Conservation (phyloP, 1,284 basidiomycete genomes). For the Rhodotorula sp. region DNA sequence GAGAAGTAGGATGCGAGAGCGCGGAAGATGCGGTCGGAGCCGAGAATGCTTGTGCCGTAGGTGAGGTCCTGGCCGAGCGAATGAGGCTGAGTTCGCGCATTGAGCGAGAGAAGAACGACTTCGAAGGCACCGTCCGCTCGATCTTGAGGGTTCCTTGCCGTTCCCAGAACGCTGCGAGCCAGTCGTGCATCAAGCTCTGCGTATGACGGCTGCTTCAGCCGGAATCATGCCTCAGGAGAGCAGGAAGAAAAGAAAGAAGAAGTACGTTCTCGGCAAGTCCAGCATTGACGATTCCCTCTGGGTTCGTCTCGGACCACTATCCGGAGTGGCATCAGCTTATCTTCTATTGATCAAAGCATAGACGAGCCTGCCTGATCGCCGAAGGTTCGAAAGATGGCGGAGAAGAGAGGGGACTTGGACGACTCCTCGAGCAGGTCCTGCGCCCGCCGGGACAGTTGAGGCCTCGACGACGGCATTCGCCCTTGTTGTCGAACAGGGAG, state of each 20-base stretch:
- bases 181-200: conserved; percentile 22
- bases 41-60: conserved; percentile 32
- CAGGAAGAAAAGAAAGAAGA: not conserved
- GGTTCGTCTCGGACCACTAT: conserved; percentile 11
- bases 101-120: not conserved
- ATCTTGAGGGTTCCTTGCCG: conserved; percentile 11
- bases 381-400: conserved; percentile 21
- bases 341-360: not conserved
- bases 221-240: too few species aligned
- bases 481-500: not conserved
- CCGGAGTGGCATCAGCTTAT: not conserved
- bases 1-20: conserved; percentile 28
- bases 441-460: not conserved
- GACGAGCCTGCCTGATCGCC: not conserved
- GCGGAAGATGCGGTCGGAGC: conserved; percentile 34
- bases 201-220: not conserved
- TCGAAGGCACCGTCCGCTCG: not conserved
- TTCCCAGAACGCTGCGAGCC: conserved; percentile 32
- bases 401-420: conserved; percentile 3
- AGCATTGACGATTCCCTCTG: conserved; percentile 30
- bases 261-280: conserved; percentile 37
- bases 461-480: not conserved
- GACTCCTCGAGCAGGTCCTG: not conserved
- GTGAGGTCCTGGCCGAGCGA: conserved; percentile 10
- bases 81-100: too few species aligned